Evolutionary conservation across 1,139 yeast genomes (phyloP).

Genomic region (Yamadazyma sp.): DNA sequence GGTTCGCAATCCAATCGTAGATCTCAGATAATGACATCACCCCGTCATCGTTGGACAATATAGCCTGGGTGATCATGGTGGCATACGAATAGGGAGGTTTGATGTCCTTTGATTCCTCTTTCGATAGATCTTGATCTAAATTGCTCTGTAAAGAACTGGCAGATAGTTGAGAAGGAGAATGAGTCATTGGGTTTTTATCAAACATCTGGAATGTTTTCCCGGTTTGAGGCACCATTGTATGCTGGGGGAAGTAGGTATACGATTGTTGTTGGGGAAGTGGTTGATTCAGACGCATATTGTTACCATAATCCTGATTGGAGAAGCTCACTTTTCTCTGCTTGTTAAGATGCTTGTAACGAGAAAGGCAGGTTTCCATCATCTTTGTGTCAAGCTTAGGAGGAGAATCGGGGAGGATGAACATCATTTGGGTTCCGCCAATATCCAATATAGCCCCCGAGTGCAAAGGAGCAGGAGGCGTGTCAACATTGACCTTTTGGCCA

Average conservation of each 20-base stretch:
- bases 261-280: conserved; percentile 6
- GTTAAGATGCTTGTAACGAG: conserved; percentile 25
- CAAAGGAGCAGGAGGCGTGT: conserved; percentile 53
- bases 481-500: conserved; percentile 57
- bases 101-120: conserved; percentile 85
- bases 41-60: conserved; percentile 82
- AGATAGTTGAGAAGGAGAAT: conserved; percentile 40
- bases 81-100: conserved; percentile 98
- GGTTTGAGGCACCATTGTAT: conserved; percentile 20
- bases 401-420: conserved; percentile 93
- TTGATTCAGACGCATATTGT: conserved; percentile 4
- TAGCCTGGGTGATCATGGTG: conserved; percentile 97
- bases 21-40: conserved; percentile 88
- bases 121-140: conserved; percentile 71
- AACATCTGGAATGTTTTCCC: conserved; percentile 55
- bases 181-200: conserved; percentile 37
- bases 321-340: conserved; percentile 17
- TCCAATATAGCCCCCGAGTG: conserved; percentile 87
- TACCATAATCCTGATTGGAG: neutral
- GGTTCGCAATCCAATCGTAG: conserved; percentile 83
- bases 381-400: conserved; percentile 64
- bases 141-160: conserved; percentile 48
- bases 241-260: conserved; percentile 20
- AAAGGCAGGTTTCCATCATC: conserved; percentile 43
- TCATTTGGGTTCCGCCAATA: conserved; percentile 97